Conservation (phyloP, 495 filamentous ascomycete genomes). For the Bombardia bombarda region DNA sequence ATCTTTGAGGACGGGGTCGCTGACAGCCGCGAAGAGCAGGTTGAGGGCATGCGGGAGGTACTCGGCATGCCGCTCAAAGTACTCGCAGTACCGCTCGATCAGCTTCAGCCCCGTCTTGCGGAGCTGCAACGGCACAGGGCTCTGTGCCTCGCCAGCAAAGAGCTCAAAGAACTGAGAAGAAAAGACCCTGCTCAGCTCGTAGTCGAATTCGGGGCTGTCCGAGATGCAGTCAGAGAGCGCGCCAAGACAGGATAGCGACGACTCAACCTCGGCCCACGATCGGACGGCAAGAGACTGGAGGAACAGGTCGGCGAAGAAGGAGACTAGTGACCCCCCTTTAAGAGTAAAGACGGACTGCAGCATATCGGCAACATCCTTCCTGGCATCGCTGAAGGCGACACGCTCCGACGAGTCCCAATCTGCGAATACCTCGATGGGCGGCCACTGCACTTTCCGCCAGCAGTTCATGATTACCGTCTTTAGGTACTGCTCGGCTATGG, state of each 20-base stretch:
- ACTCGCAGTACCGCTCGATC: constrained; percentile 71
- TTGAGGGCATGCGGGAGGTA: constrained; percentile 69
- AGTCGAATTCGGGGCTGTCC: constrained; percentile 58
- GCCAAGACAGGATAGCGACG: constrained; percentile 69
- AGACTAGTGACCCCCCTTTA: constrained; percentile 58
- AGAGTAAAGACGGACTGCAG: constrained; percentile 68
- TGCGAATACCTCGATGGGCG: constrained; percentile 36
- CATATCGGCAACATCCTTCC: constrained; percentile 75
- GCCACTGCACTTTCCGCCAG: constrained; percentile 57
- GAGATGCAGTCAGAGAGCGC: constrained; percentile 66
- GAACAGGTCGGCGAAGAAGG: constrained; percentile 59
- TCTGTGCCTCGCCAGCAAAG: constrained; percentile 36
- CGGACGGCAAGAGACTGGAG: constrained; percentile 47
- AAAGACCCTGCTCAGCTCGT: constrained; percentile 63
- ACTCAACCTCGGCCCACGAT: constrained; percentile 74
- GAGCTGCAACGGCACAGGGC: constrained; percentile 56
- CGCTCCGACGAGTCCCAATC: constrained; percentile 68
- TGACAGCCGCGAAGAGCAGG: constrained; percentile 71
- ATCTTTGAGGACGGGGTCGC: constrained; percentile 54
- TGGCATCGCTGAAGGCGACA: constrained; percentile 64
- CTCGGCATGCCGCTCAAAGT: constrained; percentile 66
- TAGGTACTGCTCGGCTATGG: constrained; percentile 31
- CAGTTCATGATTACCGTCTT: constrained; percentile 51
- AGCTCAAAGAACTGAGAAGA: constrained; percentile 53
- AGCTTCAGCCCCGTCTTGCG: constrained; percentile 69